Evolutionary conservation across 2,329 filamentous ascomycete genomes (phyloP).

Genomic region (Talaromyces verruculosus): DNA sequence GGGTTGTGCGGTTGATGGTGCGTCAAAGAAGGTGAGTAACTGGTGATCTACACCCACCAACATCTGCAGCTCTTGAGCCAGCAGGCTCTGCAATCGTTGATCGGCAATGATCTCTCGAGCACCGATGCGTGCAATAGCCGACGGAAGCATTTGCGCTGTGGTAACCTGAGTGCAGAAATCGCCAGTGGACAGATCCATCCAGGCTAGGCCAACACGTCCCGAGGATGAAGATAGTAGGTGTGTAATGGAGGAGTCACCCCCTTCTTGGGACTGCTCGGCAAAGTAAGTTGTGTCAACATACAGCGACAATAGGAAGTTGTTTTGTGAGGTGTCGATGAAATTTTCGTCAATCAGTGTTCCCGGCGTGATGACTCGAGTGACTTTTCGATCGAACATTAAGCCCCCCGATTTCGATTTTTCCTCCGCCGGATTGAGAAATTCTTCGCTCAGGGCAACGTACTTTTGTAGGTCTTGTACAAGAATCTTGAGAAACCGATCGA

Average conservation of each 20-base stretch:
- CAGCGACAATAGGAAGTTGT: constrained; percentile 87
- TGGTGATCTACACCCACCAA: constrained; percentile 74
- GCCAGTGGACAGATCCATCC: constrained; percentile 93
- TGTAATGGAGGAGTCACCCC: constrained; percentile 25
- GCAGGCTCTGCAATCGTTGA: constrained; percentile 58
- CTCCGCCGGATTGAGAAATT: constrained; percentile 73
- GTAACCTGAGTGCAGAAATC: constrained; percentile 85
- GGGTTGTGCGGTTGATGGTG: constrained; percentile 44
- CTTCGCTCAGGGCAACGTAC: constrained; percentile 91
- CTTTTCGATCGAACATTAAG: constrained; percentile 77
- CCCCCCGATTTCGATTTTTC: constrained; percentile 73
- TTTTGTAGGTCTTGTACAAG: constrained; percentile 87
- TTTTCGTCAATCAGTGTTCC: constrained; percentile 96
- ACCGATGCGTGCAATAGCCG: constrained; percentile 76
- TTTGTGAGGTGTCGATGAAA: constrained; percentile 91
- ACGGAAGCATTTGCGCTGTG: constrained; percentile 69
- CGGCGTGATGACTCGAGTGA: constrained; percentile 86
- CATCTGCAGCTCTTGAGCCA: constrained; percentile 62
- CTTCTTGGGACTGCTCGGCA: constrained; percentile 26
- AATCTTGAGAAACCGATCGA: constrained; percentile 89
- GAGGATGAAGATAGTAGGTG: constrained; percentile 34
- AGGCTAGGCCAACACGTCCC: constrained; percentile 72
- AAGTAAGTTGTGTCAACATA: constrained; percentile 52
- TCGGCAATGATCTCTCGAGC: constrained; percentile 84
- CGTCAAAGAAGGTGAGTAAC: constrained; percentile 69